phyloP scores from a whole-genome alignment of 2,329 filamentous ascomycete species.

The Acephala macrosclerotiorum region DNA sequence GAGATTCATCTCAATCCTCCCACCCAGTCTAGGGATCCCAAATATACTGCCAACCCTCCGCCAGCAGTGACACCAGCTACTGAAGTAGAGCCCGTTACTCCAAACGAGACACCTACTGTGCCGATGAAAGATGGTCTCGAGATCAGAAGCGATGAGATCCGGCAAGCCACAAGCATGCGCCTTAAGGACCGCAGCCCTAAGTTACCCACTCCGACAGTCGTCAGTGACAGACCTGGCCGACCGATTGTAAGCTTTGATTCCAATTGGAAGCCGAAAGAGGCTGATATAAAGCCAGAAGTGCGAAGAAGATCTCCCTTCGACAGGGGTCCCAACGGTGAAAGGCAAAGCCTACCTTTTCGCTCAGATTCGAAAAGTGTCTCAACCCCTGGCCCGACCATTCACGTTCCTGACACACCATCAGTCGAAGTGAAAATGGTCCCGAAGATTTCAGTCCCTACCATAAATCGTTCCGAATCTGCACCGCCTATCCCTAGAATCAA shows the following conservation, averaged over 20 bases:
- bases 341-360: slow-evolving; percentile 38
- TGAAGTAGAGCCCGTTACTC: slow-evolving; percentile 6
- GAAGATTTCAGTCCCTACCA: slow-evolving; percentile 56
- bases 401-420: slow-evolving; percentile 50
- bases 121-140: slow-evolving; percentile 77
- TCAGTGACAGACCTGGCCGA: slow-evolving; percentile 88
- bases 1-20: slow-evolving; percentile 89
- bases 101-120: slow-evolving; percentile 24
- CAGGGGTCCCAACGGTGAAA: slow-evolving; percentile 34
- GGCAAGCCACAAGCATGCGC: slow-evolving; percentile 88
- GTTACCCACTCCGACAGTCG: slow-evolving; percentile 86
- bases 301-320: slow-evolving; percentile 44
- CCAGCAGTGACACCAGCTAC: slow-evolving; percentile 42
- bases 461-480: slow-evolving; percentile 54
- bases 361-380: slow-evolving; percentile 40
- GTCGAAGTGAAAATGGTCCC: slow-evolving; percentile 52
- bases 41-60: slow-evolving; percentile 73
- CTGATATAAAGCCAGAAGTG: slow-evolving; percentile 72
- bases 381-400: slow-evolving; percentile 47
- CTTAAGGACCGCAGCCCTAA: slow-evolving; percentile 86
- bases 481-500: slow-evolving; percentile 35
- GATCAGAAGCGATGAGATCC: slow-evolving; percentile 85
- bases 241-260: slow-evolving; percentile 97
- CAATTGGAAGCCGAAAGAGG: slow-evolving; percentile 72
- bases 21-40: slow-evolving; percentile 80